Base-by-base conservation (phyloP, 768 basidiomycete genomes). In the Podaxis sp. region DNA sequence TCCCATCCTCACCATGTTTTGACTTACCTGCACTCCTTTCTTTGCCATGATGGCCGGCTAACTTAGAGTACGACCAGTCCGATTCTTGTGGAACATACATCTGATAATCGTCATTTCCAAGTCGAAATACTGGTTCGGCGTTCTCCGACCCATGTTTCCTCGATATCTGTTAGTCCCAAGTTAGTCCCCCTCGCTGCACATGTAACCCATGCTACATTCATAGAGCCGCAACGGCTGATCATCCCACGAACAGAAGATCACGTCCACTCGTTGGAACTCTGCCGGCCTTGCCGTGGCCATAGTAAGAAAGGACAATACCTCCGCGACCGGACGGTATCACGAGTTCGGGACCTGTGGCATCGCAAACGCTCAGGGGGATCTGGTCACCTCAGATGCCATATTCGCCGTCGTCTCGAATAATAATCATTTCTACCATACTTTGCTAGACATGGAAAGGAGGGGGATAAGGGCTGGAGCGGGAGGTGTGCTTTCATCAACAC, bases 381-480 rank as follows among this genome's bases (percentile, higher is more conserved):
- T 75, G 3, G 70, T 81, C 2, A 79, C 77, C 1, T 77, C 77
- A 0, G 78, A 80, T 60, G 77, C 80, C 1, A 55, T 82, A 4
- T 80, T 80, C 58, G 77, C 77, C 4, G 78, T 82, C 60, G 79
- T 79, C n/a, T 80, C 78, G 0, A 78, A 80, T 66, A 76, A 74
- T 72, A 80, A 80, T 64, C 78, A 5, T 75, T 74, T 6, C 69
- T 79, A 3, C 79, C 79, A 0, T 80, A 78, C 62, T 78, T 77
- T 53, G 69, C 70, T 28, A 70, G 77, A 5, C 76, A 76, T 0
- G 79, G 79, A 2, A 74, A 79, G 56, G 80, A n/a, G 77, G 65
- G 61, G 37, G 6, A 71, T 74, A 1, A 77, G 76, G 76, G 76
- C 79, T 2, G 80, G 79, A 2, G 76, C 80, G 0, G 80, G 77